Evolutionary conservation across 495 filamentous ascomycete genomes (phyloP).

Genomic region (Hypoxylon intermedium): DNA sequence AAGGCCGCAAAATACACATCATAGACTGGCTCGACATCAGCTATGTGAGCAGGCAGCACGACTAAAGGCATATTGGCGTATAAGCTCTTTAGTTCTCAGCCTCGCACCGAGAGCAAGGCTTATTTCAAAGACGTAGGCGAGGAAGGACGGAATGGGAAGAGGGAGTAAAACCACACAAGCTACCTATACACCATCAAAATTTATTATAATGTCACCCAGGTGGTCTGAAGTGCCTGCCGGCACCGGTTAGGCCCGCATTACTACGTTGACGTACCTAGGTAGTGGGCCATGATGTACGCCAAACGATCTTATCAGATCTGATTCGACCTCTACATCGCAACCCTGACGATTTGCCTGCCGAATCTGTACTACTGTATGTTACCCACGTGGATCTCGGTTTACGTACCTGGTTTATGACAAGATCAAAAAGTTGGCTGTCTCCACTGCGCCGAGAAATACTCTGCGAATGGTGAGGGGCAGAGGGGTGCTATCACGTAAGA

Average conservation of each 20-base stretch:
- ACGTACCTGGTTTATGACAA: neutral
- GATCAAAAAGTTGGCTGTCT: neutral
- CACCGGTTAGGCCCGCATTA: conserved; percentile 18
- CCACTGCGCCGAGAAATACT: neutral
- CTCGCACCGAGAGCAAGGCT: neutral
- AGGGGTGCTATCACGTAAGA: neutral
- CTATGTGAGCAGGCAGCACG: conserved; percentile 51
- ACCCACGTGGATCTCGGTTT: conserved; percentile 6
- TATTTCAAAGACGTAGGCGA: neutral
- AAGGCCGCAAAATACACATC: conserved; percentile 53
- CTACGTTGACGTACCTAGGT: conserved; percentile 7
- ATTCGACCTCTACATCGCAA: neutral
- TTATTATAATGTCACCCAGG: conserved; percentile 1
- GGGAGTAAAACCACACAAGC: conserved; percentile 1
- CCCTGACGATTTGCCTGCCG: neutral
- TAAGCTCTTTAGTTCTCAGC: neutral
- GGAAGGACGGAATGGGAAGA: neutral
- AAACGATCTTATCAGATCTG: conserved; percentile 19
- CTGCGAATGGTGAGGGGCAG: neutral
- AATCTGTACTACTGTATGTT: neutral
- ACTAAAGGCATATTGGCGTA: conserved; percentile 42
- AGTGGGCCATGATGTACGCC: conserved; percentile 11
- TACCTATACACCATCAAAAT: neutral
- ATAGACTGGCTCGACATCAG: conserved; percentile 49
- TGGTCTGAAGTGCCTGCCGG: conserved; percentile 3